Evolutionary conservation across 2,329 filamentous ascomycete species (phyloP).

Genomic region (Xylariales sp.): DNA sequence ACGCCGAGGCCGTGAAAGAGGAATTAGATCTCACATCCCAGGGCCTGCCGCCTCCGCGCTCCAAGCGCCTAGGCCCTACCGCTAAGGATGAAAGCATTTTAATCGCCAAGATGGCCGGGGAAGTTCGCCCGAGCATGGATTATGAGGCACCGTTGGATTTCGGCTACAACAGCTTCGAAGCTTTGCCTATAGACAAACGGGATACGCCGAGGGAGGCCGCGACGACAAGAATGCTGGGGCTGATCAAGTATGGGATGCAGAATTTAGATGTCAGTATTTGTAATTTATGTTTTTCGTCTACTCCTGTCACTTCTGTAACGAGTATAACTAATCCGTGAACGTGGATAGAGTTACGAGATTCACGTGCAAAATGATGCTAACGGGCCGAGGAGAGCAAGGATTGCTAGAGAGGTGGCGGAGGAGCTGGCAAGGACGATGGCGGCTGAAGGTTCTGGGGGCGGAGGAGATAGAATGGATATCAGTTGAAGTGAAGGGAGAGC

Average conservation of each 20-base stretch:
- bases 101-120: too few species aligned
- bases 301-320: too few species aligned
- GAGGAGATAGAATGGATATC: too few species aligned
- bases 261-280: constrained; percentile 4
- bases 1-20: background rate
- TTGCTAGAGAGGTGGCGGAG: constrained; percentile 1
- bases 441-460: too few species aligned
- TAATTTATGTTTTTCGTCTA: too few species aligned
- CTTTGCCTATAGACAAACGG: background rate
- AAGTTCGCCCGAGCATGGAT: too few species aligned
- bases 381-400: background rate
- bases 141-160: too few species aligned
- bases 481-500: too few species aligned
- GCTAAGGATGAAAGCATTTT: too few species aligned
- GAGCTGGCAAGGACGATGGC: too few species aligned
- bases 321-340: too few species aligned
- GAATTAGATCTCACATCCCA: background rate
- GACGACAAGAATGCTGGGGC: constrained; percentile 1
- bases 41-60: constrained; percentile 1
- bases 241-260: constrained; percentile 1
- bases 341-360: background rate
- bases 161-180: background rate
- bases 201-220: constrained; percentile 10
- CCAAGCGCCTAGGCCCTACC: constrained; percentile 7
- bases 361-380: background rate